phyloP scores from a whole-genome alignment of 352 stramenopile genomes.

The Paralagenidium karlingii region DNA sequence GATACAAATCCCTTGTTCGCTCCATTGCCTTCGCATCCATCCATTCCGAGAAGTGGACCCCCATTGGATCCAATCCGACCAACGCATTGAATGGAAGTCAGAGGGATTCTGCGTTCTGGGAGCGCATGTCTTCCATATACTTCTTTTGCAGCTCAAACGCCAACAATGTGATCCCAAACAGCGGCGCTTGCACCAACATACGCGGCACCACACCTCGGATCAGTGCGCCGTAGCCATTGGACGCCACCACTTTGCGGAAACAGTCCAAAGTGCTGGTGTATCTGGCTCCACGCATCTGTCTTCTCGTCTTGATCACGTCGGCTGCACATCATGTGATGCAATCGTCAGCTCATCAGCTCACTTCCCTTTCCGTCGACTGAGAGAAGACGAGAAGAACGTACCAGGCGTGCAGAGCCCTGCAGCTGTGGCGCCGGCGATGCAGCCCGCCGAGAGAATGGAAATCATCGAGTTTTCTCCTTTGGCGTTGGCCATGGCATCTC shows the following conservation, averaged over 20 bases:
- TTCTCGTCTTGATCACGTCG: slow-evolving; percentile 85
- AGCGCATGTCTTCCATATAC: slow-evolving; percentile 83
- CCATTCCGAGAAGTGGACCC: too few species aligned
- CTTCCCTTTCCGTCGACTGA: slow-evolving; percentile 1
- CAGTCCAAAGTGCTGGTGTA: slow-evolving; percentile 82
- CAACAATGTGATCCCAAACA: slow-evolving; percentile 77
- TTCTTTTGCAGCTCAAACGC: slow-evolving; percentile 84
- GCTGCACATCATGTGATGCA: slow-evolving; percentile 8
- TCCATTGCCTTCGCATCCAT: too few species aligned
- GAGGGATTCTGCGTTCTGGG: too few species aligned
- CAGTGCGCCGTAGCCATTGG: slow-evolving; percentile 69
- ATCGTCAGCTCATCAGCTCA: neutral
- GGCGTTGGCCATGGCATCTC: slow-evolving; percentile 28
- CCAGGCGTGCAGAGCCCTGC: slow-evolving; percentile 40
- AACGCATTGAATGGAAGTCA: too few species aligned
- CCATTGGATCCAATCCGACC: too few species aligned
- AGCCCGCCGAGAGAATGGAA: slow-evolving; percentile 52
- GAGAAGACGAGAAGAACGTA: too few species aligned
- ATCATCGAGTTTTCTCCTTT: slow-evolving; percentile 40
- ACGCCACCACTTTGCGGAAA: slow-evolving; percentile 54
- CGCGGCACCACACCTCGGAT: slow-evolving; percentile 77
- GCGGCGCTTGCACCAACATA: slow-evolving; percentile 78
- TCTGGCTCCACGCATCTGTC: slow-evolving; percentile 62
- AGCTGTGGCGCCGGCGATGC: slow-evolving; percentile 40
- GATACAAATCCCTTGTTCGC: too few species aligned